Base-by-base conservation (phyloP, 2,329 filamentous ascomycete genomes). In the Beauveria sp. region DNA sequence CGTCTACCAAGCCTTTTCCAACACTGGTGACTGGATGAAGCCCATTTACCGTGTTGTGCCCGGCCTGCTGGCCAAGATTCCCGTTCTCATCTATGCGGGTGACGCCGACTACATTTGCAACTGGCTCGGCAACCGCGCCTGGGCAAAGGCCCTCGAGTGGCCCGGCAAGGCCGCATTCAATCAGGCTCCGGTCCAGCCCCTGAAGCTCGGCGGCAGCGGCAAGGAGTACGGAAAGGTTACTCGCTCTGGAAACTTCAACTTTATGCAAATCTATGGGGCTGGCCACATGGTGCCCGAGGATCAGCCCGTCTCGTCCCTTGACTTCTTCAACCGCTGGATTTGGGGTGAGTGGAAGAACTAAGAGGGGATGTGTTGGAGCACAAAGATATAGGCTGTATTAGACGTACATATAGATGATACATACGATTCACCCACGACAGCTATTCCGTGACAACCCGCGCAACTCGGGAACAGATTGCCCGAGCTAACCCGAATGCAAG, bases 11-110 rank as follows among this genome's bases (percentile, higher is more conserved):
- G 96, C 96, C 84, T 99, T 99, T 84, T 80, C 97, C 62, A 91
- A 96, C 79, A 88, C 93, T 71, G 95, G 95, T 72, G 95, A 99
- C 79, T 99, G 95, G 95, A 97, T 97, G 90, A 89, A 96, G 83
- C 95, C 95, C 57, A 97, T 90, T 87, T 91, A 96, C 82, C 89
- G 88, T 64, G 83, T 97, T 26, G 89, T 99, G 6, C 93, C 95
- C 46, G 84, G 83, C 60, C 80, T 99, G 60, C 85, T 99, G 64
- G 86, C 95, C 77, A 78, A 98, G 82, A 95, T 99, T 64, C 93
- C 93, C 28, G 90, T 98, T 62, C 84, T 98, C 64, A 88, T 99
- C 81, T 99, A 98, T 71, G 95, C 90, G 63, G 91, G 91, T 72
- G 90, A 93, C 70, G 89, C 90, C 59, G 90, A 95, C 76, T 93